phyloP scores from a whole-genome alignment of 2,329 filamentous ascomycete species.

The Aspergillus flavus region DNA sequence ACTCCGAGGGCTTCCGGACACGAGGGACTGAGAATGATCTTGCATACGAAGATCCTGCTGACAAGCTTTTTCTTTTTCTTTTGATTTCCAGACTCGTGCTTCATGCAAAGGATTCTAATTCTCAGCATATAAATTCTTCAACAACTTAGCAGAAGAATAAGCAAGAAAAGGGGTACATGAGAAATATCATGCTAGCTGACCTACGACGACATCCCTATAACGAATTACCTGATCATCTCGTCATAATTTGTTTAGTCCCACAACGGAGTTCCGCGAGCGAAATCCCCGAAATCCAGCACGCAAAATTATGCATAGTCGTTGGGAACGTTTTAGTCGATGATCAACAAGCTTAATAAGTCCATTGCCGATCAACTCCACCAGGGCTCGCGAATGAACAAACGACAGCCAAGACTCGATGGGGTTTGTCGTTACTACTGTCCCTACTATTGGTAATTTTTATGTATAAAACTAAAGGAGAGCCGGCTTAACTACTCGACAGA shows the following conservation, averaged over 20 bases:
- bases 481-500: not conserved
- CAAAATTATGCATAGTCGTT: not conserved
- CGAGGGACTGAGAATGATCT: not conserved
- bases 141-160: too few species aligned
- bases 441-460: not conserved
- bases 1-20: not conserved
- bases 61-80: not conserved
- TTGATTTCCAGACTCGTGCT: too few species aligned
- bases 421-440: not conserved
- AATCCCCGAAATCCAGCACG: not conserved
- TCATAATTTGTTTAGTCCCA: not conserved
- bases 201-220: not conserved
- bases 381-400: not conserved
- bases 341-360: constrained; percentile 1
- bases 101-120: not conserved
- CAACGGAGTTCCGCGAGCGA: not conserved
- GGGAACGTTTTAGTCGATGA: not conserved
- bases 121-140: not conserved
- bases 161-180: not conserved
- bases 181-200: not conserved
- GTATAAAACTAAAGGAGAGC: not conserved
- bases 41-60: not conserved
- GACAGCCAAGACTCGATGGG: not conserved
- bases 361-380: not conserved
- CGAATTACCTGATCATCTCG: not conserved